Conservation (phyloP, 441 rosid genomes). For the Syzygium syzygioides region DNA sequence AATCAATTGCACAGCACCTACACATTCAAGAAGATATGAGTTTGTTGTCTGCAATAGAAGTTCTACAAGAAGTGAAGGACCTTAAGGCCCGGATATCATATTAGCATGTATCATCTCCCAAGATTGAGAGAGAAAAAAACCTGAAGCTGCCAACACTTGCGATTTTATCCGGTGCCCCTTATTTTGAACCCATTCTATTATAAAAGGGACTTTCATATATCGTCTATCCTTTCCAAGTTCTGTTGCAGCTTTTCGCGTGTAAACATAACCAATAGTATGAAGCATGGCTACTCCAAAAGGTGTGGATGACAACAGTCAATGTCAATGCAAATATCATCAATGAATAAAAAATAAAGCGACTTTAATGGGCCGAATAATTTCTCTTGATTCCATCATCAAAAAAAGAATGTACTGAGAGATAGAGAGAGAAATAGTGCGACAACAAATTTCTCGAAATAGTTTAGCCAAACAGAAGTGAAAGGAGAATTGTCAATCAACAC, state of each 20-base stretch:
- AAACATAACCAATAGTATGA: conserved; percentile 85
- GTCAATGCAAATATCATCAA: neutral
- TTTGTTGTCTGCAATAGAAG: neutral
- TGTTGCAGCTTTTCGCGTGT: conserved; percentile 76
- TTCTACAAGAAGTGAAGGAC: neutral
- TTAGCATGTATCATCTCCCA: neutral
- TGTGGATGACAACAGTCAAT: conserved; percentile 13
- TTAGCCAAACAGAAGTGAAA: neutral
- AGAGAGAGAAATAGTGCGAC: neutral
- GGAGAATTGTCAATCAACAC: neutral
- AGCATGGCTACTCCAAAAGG: conserved; percentile 98
- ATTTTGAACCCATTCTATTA: conserved; percentile 90
- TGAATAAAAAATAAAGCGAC: neutral
- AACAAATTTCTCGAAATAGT: neutral
- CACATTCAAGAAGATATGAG: neutral
- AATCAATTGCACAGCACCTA: conserved; percentile 80
- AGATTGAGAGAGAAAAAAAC: neutral
- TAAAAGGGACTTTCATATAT: conserved; percentile 76
- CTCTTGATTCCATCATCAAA: neutral
- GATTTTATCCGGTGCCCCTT: conserved; percentile 87
- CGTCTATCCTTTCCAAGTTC: conserved; percentile 87
- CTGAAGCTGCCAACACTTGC: neutral
- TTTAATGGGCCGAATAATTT: neutral
- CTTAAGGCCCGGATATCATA: neutral
- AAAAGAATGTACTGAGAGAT: neutral